Conservation (phyloP, 495 filamentous ascomycete genomes). For the Sordaria brevicollis region DNA sequence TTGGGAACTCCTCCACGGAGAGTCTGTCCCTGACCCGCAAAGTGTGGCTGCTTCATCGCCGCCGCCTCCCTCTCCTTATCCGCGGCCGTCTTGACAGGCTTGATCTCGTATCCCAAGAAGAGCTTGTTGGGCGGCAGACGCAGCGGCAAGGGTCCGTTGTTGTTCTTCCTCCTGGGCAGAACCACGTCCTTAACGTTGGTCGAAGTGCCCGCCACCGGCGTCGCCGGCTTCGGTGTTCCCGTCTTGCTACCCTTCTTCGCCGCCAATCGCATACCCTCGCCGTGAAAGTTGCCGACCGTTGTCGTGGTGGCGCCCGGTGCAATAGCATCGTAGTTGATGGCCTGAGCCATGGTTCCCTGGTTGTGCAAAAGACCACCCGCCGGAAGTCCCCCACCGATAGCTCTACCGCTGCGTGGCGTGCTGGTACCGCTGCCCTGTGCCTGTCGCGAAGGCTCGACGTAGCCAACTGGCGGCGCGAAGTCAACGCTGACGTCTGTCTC, state of each 20-base stretch:
- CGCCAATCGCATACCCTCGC: constrained; percentile 66
- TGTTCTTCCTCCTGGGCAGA: constrained; percentile 41
- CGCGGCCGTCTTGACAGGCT: constrained; percentile 70
- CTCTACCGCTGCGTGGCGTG: constrained; percentile 41
- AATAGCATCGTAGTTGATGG: constrained; percentile 95
- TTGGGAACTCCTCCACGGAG: constrained; percentile 53
- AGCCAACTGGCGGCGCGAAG: constrained; percentile 88
- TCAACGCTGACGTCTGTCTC: constrained; percentile 95
- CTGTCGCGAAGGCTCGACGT: constrained; percentile 68
- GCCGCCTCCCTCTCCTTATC: constrained; percentile 57
- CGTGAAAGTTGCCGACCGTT: constrained; percentile 64
- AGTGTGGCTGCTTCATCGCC: constrained; percentile 57
- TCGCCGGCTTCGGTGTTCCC: constrained; percentile 70
- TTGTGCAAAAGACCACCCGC: constrained; percentile 63
- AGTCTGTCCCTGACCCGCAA: constrained; percentile 84
- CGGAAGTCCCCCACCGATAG: constrained; percentile 38
- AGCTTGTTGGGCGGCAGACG: constrained; percentile 79
- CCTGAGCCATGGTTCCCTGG: constrained; percentile 89
- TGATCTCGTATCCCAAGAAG: constrained; percentile 92
- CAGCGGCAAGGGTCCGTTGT: constrained; percentile 81
- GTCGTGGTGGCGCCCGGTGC: constrained; percentile 62
- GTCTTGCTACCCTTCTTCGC: constrained; percentile 71
- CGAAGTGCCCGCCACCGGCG: constrained; percentile 61
- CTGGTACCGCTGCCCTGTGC: constrained; percentile 46
- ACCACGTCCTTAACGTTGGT: constrained; percentile 40